Evolutionary conservation across 1,284 basidiomycete species (phyloP), one percentile per base, ranked within the genome.

Genomic region (Pseudozyma hubeiensis): DNA sequence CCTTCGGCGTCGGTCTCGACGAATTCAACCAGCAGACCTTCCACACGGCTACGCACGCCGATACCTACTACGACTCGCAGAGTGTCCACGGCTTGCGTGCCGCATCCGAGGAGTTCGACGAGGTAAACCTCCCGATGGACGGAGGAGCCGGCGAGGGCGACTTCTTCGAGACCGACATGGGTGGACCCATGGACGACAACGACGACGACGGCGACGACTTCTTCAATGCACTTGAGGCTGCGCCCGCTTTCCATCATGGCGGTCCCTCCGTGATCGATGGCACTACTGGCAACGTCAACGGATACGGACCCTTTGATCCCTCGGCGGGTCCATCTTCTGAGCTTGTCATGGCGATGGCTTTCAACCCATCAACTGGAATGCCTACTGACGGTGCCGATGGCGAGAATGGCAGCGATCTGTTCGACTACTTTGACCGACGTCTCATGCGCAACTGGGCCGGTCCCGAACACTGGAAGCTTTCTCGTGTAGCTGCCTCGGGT

Each of bases 401-500:
- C 33, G 75, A 73, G 35, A 68, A 69, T 24, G 69, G 51, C 44
- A 52, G 65, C 41, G 70, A 66, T 29, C 64, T 83, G 7, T 90
- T 98, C 86, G 93, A 96, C 80, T 97, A 97, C 85, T 97, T 99
- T 84, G 95, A 99, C 85, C 89, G 91, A 77, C 90, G 89, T 40
- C 89, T 94, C 81, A 88, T 91, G 81, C 97, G 93, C 88, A 96
- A 94, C 78, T 99, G 96, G 96, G 96, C 97, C 4, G 96, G 97
- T 5, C 96, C 96, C 10, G 94, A 98, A 84, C 97, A 99, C 84
- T 99, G 96, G 96, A 98, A 97, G 84, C 85, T 98, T 67, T 67
- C 69, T 1, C 70, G 75, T 7, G 53, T 78, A 17, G 54, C 57
- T 35, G 51, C 63, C 14, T 60, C 63, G 7, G 73, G 73, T 4